Conservation (phyloP, 371 early-diverging fungal genomes). For the Mucor lusitanicus region DNA sequence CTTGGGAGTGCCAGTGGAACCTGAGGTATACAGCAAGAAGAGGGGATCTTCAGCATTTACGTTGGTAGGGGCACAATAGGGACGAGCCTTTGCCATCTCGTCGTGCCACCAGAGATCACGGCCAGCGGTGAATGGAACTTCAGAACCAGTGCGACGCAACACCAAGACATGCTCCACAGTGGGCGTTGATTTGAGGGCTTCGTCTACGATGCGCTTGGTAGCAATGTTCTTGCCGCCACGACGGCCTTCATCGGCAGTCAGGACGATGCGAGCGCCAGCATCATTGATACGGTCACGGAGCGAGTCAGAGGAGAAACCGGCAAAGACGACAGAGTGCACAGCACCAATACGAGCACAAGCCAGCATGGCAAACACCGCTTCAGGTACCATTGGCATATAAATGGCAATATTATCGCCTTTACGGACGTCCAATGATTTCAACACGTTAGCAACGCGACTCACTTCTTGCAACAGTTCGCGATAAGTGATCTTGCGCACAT, state of each 20-base stretch:
- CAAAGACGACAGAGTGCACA: conserved; percentile 89
- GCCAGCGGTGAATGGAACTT: conserved; percentile 62
- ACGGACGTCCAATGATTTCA: conserved; percentile 74
- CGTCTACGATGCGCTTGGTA: conserved; percentile 87
- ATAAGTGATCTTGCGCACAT: conserved; percentile 75
- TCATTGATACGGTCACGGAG: conserved; percentile 81
- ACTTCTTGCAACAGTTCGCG: conserved; percentile 78
- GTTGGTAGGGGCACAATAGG: conserved; percentile 76
- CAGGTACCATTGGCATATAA: conserved; percentile 97
- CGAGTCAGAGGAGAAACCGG: conserved; percentile 87
- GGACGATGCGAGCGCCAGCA: conserved; percentile 69
- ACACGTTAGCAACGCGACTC: conserved; percentile 76
- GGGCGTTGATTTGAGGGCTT: conserved; percentile 74
- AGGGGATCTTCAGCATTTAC: conserved; percentile 91
- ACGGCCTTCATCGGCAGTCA: conserved; percentile 83
- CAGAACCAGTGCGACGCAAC: conserved; percentile 77
- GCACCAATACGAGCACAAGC: conserved; percentile 94
- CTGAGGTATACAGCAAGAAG: conserved; percentile 95
- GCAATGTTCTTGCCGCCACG: conserved; percentile 87
- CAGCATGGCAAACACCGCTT: conserved; percentile 87
- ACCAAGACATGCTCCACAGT: conserved; percentile 80
- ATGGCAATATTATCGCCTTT: conserved; percentile 91
- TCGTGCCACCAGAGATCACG: conserved; percentile 92
- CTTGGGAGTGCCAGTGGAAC: conserved; percentile 94
- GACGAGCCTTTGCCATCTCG: conserved; percentile 65